These are phyloP conservation scores for Penicillium sp. DNA, from an alignment of 2,329 filamentous ascomycete genomes.

Conservation along the genomic window DNA sequence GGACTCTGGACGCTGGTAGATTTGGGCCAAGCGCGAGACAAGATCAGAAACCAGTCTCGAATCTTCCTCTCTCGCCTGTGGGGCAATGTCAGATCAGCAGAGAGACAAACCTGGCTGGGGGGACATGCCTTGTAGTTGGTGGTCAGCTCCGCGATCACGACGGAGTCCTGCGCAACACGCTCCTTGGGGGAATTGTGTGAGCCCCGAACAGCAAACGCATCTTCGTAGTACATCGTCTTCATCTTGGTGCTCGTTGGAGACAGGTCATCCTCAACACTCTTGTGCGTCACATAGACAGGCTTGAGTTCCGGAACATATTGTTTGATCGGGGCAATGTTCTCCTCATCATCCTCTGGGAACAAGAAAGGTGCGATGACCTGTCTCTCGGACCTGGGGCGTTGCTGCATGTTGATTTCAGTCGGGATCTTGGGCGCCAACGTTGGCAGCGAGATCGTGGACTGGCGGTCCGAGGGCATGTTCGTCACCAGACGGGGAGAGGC, in stretches of 20 bases:
- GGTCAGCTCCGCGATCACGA: conserved; percentile 65
- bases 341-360: conserved; percentile 30
- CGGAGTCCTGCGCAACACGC: conserved; percentile 56
- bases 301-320: conserved; percentile 18
- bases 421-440: conserved; percentile 15
- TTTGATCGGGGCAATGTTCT: conserved; percentile 21
- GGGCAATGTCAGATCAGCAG: conserved; percentile 18
- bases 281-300: conserved; percentile 14
- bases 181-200: conserved; percentile 44
- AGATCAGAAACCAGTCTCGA: conserved; percentile 73
- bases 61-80: conserved; percentile 69
- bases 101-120: background rate
- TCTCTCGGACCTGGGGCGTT: conserved; percentile 21
- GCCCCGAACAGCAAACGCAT: conserved; percentile 42
- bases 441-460: conserved; percentile 1
- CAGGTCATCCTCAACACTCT: conserved; percentile 19
- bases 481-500: conserved; percentile 24
- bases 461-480: conserved; percentile 12
- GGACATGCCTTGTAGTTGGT: conserved; percentile 64
- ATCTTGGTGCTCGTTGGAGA: conserved; percentile 24
- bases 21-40: conserved; percentile 69
- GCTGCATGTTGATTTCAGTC: conserved; percentile 23
- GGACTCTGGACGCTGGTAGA: conserved; percentile 73
- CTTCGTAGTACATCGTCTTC: conserved; percentile 45
- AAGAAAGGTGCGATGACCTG: conserved; percentile 24